phyloP scores from a whole-genome alignment of 2,329 filamentous ascomycete species.

The Cercospora sp. region DNA sequence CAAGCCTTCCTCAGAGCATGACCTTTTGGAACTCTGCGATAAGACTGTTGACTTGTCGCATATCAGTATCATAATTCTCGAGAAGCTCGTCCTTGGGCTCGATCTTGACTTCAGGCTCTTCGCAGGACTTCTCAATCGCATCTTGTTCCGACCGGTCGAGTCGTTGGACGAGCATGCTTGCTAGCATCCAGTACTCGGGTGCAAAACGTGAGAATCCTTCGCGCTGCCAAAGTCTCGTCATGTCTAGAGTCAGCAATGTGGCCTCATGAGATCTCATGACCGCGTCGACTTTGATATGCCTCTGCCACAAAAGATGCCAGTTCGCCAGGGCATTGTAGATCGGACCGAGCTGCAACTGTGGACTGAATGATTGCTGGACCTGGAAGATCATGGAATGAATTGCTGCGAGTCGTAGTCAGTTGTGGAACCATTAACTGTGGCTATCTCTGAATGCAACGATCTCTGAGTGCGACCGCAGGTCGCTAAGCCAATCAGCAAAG shows the following conservation, averaged over 20 bases:
- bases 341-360: conserved; percentile 5
- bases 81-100: not conserved
- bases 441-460: too few relatives aligned
- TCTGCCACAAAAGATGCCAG: conserved; percentile 10
- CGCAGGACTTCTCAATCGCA: not conserved
- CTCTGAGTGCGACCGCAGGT: too few relatives aligned
- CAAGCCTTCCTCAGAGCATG: conserved; percentile 8
- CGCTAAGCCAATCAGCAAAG: too few relatives aligned
- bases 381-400: conserved; percentile 16
- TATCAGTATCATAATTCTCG: conserved; percentile 16
- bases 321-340: conserved; percentile 12
- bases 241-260: not conserved
- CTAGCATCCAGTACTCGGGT: conserved; percentile 15
- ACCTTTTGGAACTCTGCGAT: conserved; percentile 14
- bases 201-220: conserved; percentile 9
- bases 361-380: conserved; percentile 12
- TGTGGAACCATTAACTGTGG: too few relatives aligned
- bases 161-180: conserved; percentile 11
- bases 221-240: not conserved
- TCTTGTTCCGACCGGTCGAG: not conserved
- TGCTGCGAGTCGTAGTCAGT: not conserved
- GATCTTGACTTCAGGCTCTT: not conserved
- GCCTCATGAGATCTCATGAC: not conserved
- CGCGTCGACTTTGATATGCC: not conserved
- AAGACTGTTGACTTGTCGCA: conserved; percentile 15